Evolutionary conservation across 495 filamentous ascomycete species (phyloP).

Genomic region (Rostrohypoxylon terebratum): DNA sequence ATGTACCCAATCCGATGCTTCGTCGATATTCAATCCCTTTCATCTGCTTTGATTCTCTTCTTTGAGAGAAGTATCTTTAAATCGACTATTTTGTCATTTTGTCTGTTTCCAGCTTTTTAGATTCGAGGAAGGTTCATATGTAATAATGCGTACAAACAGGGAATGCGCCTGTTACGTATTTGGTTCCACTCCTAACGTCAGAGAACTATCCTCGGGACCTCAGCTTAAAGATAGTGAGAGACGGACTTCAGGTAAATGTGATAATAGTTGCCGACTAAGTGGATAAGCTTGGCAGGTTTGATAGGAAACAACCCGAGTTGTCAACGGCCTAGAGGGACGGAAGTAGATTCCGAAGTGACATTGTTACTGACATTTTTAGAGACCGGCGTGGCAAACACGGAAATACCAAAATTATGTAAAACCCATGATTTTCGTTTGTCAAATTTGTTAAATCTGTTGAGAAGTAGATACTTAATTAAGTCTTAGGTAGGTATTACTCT

Average conservation of each 20-base stretch:
- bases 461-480: background rate
- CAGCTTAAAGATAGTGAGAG: slow-evolving; percentile 19
- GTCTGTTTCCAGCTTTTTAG: background rate
- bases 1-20: slow-evolving; percentile 15
- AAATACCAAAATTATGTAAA: slow-evolving; percentile 1
- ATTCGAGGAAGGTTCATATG: background rate
- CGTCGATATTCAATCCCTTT: slow-evolving; percentile 8
- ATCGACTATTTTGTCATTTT: background rate
- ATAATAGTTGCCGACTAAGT: slow-evolving; percentile 42
- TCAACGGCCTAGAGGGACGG: slow-evolving; percentile 12
- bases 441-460: too few species aligned
- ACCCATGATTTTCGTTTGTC: background rate
- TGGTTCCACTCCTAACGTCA: slow-evolving; percentile 42
- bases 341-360: slow-evolving; percentile 7
- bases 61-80: background rate
- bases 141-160: slow-evolving; percentile 13
- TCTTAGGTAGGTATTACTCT: background rate
- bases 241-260: slow-evolving; percentile 28
- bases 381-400: background rate
- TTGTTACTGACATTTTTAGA: background rate
- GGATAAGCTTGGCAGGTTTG: slow-evolving; percentile 19
- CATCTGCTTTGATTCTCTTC: background rate
- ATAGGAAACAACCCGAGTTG: slow-evolving; percentile 1
- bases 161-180: slow-evolving; percentile 10
- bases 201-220: slow-evolving; percentile 11